Base-by-base conservation (phyloP, 345 rosid genomes). In the Eucalyptus caleyi region DNA sequence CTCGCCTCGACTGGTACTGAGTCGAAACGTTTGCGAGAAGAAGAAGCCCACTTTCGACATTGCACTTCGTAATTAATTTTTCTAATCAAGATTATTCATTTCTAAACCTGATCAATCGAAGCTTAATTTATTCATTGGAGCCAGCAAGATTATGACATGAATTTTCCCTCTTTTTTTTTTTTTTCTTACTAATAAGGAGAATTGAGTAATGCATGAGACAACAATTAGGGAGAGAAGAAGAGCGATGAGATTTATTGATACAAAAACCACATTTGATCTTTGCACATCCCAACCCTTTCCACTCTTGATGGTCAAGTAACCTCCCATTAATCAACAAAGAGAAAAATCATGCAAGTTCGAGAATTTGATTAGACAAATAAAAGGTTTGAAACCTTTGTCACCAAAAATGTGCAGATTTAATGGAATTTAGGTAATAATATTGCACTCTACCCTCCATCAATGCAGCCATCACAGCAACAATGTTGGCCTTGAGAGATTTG, bases 381-480 rank as follows among this genome's bases (percentile, higher is more conserved):
- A 77, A 21, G 42, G 5, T 77, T 37, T 11, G 11, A 26, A 21
- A 6, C 2, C 7, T 77, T 11, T 1, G 1, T 77, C 0, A 3
- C 3, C 0, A 8, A 11, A 23, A 21, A 77, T 21, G 8, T 11
- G 5, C 45, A 21, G 37, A 77, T 37, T 37, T 37, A 77, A 18
- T 1, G 34, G 16, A 60, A 60, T 60, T 27, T 56, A 10, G 14
- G 14, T 56, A 56, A 56, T 26, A 26, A 56, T 3, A 16, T 16
- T 34, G 80, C 42, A 67, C 81, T 69, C 13, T 11, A 18, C 5
- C 42, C 3, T 69, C 1, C 2, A 0, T 69, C 4, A 5, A 2
- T 5, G 13, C 6, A 69, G 7, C 8, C 4, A 11, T 72, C 14
- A 2, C 2, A 21, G 8, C 27, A 19, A 37, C 4, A 19, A 9